Conservation (phyloP, 257 asterid species). For the Thymus quinquecostatus region DNA sequence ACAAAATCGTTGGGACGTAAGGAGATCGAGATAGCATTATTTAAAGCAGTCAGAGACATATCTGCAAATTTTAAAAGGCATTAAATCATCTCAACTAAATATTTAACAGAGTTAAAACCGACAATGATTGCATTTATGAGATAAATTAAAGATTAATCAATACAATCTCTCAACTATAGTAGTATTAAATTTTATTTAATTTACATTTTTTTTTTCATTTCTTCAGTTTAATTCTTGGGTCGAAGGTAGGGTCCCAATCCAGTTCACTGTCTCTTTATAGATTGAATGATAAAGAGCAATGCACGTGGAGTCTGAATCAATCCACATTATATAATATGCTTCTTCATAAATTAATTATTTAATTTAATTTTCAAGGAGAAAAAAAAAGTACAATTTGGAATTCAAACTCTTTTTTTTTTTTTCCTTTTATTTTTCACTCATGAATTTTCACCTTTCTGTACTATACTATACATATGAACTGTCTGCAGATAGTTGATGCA, state of each 20-base stretch:
- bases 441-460: background rate
- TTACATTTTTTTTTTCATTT: background rate
- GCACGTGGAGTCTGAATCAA: slow-evolving; percentile 53
- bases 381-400: slow-evolving; percentile 23
- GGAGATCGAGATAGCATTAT: background rate
- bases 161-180: no score
- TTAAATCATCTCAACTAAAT: slow-evolving; percentile 29
- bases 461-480: background rate
- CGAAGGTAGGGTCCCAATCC: slow-evolving; percentile 39
- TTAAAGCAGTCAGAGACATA: slow-evolving; percentile 8
- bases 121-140: slow-evolving; percentile 34
- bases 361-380: background rate
- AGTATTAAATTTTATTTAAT: no score
- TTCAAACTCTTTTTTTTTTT: background rate
- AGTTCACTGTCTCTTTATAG: slow-evolving; percentile 30
- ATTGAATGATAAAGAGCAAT: slow-evolving; percentile 44
- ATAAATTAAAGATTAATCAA: background rate
- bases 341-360: background rate
- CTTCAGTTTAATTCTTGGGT: slow-evolving; percentile 7
- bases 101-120: slow-evolving; percentile 23
- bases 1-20: no score
- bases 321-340: slow-evolving; percentile 26
- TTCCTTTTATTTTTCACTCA: slow-evolving; percentile 1
- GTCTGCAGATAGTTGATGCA: background rate
- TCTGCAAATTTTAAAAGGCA: background rate